Conservation (phyloP, 2,329 filamentous ascomycete genomes). For the Penicillium sp. region DNA sequence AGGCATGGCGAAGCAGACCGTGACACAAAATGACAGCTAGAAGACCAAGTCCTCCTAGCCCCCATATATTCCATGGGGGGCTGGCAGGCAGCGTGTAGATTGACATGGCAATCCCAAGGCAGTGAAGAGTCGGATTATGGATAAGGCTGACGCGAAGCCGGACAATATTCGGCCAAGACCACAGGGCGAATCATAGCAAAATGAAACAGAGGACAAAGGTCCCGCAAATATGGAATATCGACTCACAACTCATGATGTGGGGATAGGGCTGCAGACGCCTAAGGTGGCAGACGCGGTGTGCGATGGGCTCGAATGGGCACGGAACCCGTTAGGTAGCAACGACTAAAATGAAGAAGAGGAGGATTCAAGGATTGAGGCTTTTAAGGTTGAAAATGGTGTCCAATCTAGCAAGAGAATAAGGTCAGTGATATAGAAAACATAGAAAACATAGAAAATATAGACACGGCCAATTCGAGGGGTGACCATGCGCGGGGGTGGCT, state of each 20-base stretch:
- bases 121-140: constrained; percentile 3
- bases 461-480: constrained; percentile 7
- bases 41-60: neutral
- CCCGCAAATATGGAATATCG: constrained; percentile 12
- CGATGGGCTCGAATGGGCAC: constrained; percentile 15
- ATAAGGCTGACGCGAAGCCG: constrained; percentile 8
- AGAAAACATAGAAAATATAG: constrained; percentile 5
- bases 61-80: constrained; percentile 14
- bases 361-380: neutral
- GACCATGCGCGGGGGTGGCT: constrained; percentile 12
- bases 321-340: constrained; percentile 19
- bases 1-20: neutral
- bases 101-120: constrained; percentile 7
- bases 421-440: constrained; percentile 7
- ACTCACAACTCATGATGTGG: constrained; percentile 31
- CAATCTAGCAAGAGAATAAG: neutral
- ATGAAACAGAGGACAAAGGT: constrained; percentile 1
- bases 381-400: neutral
- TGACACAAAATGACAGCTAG: constrained; percentile 4
- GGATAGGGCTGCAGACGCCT: constrained; percentile 18
- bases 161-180: constrained; percentile 1
- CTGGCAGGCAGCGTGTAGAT: constrained; percentile 7
- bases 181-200: constrained; percentile 5
- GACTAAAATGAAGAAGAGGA: neutral
- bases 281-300: constrained; percentile 10